Evolutionary conservation across 108 stramenopile genomes (phyloP), one percentile per base, ranked within the genome.

Genomic region (Skeletonema grethae): DNA sequence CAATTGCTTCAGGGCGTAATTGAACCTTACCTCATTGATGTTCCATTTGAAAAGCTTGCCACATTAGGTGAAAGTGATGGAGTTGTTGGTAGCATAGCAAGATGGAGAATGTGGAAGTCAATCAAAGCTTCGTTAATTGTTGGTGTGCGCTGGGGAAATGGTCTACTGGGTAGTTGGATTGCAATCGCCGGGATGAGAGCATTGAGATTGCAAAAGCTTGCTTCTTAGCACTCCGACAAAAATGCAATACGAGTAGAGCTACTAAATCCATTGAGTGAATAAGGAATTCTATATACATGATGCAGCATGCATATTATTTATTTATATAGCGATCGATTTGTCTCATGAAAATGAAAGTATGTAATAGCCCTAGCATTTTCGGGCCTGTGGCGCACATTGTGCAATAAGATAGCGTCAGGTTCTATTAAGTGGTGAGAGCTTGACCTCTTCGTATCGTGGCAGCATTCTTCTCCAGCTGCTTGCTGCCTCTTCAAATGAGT

Each of bases 1-100:
- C 93, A 94, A 70, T 0, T 94, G 12, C 75, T 94, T n/a, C 90
- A 91, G 72, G 93, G 93, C 18, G 34, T 91, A 2, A 58, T 94
- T 13, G 90, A 94, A 63, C 93, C 89, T 7, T 63, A 62, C 20
- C 25, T 90, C 8, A 75, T 91, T 41, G 90, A 90, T 57, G 59
- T 57, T 36, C 60, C 56, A 36, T 87, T 90, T 67, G 43, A 43
- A 1, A 65, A 18, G 24, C 55, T 82, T 10, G 73, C 84, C 28
- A 61, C 1, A 16, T 8, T 46, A 10, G 65, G 45, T 46, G 32
- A 56, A 25, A 64, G 12, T 8, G 25, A 24, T 22, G 63, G 63
- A 35, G 0, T 55, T 9, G 24, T 18, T 24, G 66, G 60, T 50
- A 13, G 56, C 12, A 29, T 41, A n/a, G 32, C 61, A 55, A 35